phyloP scores from a whole-genome alignment of 1,139 yeast genomes.

The Yamadazyma conglobata region DNA sequence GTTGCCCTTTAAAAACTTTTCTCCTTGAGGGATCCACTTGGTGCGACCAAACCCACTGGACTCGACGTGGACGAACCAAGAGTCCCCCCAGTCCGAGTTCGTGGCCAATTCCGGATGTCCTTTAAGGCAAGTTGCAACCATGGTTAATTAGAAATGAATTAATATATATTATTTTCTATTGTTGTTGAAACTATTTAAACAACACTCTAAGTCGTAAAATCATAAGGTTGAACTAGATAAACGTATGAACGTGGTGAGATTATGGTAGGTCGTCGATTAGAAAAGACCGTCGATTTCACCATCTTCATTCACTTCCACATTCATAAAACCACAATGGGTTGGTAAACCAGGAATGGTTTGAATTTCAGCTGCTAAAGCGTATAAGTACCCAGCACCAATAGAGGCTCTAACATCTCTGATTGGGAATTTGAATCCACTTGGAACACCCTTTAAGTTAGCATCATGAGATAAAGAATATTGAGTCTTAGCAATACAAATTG shows the following conservation, averaged over 20 bases:
- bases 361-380: conserved; percentile 95
- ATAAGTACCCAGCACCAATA: conserved; percentile 94
- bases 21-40: too few species aligned
- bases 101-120: too few species aligned
- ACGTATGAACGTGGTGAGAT: background rate
- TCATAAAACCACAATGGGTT: conserved; percentile 95
- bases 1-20: too few species aligned
- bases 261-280: conserved; percentile 29
- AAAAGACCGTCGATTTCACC: conserved; percentile 96
- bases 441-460: conserved; percentile 90
- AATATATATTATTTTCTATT: background rate
- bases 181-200: conserved; percentile 10
- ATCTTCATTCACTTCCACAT: conserved; percentile 88
- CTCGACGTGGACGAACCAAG: too few species aligned
- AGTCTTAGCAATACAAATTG: conserved; percentile 96
- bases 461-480: conserved; percentile 96
- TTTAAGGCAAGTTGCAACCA: too few species aligned
- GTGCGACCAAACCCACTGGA: too few species aligned
- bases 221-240: conserved; percentile 14
- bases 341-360: conserved; percentile 98
- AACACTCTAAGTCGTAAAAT: conserved; percentile 8
- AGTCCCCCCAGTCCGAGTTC: too few species aligned
- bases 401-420: conserved; percentile 92
- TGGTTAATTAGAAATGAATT: too few species aligned
- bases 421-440: conserved; percentile 91